Base-by-base conservation (phyloP, 441 rosid genomes). In the Biscutella laevigata region DNA sequence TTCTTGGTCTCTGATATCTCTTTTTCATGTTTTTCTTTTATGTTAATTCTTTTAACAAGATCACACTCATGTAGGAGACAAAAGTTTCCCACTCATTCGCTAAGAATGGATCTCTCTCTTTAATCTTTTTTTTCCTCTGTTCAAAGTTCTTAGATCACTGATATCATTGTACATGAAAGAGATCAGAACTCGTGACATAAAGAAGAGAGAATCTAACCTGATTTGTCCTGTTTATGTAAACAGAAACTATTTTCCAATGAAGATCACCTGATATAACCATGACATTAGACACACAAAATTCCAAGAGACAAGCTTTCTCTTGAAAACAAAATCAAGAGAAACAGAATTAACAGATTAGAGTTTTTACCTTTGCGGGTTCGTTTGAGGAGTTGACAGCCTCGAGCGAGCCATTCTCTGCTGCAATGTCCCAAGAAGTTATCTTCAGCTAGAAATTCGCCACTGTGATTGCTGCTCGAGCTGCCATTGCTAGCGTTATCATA, bases 211-310 rank as follows among this genome's bases (percentile, higher is more conserved):
- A 11, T 8, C 29, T 7, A 59, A 83, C 97, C 87, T 88, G 92
- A 59, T 80, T 80, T 71, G 53, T 45, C 64, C 59, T 76, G 82
- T 86, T 83, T 51, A 83, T 71, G 57, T 83, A 86, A 55, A 86
- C 95, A 13, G 94, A 88, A 11, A 88, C 95, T 15, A 83, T 26
- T 51, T 88, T 88, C 97, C 90, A 86, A 61, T 86, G 97, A 36
- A 88, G 88, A 71, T 79, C 89, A 17, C 89, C 89, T 82, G 80
- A 10, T 34, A 54, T 68, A 48, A 40, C 49, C 61, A 30, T 61
- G 5, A n/a, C 9, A 26, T 16, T 7, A 57, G 36, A 24, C 36
- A 30, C 8, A 33, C 0, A 24, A 0, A 3, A 10, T 11, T 10
- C 41, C 16, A 66, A 28, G 29, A 44, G 37, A 36, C 22, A 14